These are phyloP conservation scores for Cornus kousa DNA, from an alignment of 148 eudicot genomes.

Conservation along the genomic window DNA sequence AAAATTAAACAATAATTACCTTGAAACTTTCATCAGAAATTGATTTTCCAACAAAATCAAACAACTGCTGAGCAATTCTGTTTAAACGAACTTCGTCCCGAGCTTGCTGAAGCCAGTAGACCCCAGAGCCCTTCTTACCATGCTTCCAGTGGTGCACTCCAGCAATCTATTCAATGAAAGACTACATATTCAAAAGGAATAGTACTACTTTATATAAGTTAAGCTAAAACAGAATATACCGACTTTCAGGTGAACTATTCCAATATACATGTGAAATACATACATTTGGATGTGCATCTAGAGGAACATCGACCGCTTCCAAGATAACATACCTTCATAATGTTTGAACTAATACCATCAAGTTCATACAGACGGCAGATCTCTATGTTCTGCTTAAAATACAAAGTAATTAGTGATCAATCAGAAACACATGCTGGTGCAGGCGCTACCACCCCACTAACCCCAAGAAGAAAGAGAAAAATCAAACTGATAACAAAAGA, in stretches of 20 bases:
- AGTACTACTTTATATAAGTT: background rate
- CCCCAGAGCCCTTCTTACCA: slow-evolving; percentile 91
- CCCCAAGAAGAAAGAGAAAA: background rate
- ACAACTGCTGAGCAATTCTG: slow-evolving; percentile 80
- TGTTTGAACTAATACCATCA: slow-evolving; percentile 56
- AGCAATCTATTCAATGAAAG: slow-evolving; percentile 56
- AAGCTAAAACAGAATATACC: background rate
- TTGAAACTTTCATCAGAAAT: slow-evolving; percentile 84
- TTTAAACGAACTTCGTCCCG: slow-evolving; percentile 83
- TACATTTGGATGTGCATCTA: background rate
- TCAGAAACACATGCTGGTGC: background rate
- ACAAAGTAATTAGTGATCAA: slow-evolving; percentile 19
- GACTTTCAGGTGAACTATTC: background rate
- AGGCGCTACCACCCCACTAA: slow-evolving; percentile 7
- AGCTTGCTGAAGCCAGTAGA: slow-evolving; percentile 99
- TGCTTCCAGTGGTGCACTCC: slow-evolving; percentile 97
- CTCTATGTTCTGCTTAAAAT: slow-evolving; percentile 69
- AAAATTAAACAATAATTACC: slow-evolving; percentile 37
- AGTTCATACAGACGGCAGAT: slow-evolving; percentile 90
- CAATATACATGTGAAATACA: background rate
- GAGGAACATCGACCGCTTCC: background rate
- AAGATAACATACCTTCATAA: slow-evolving; percentile 73
- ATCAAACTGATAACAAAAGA: slow-evolving; percentile 9
- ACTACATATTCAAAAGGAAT: background rate
- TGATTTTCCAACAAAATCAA: slow-evolving; percentile 93